These are phyloP conservation scores for Meira nashicola DNA, from an alignment of 1,284 basidiomycete genomes.

Conservation along the genomic window DNA sequence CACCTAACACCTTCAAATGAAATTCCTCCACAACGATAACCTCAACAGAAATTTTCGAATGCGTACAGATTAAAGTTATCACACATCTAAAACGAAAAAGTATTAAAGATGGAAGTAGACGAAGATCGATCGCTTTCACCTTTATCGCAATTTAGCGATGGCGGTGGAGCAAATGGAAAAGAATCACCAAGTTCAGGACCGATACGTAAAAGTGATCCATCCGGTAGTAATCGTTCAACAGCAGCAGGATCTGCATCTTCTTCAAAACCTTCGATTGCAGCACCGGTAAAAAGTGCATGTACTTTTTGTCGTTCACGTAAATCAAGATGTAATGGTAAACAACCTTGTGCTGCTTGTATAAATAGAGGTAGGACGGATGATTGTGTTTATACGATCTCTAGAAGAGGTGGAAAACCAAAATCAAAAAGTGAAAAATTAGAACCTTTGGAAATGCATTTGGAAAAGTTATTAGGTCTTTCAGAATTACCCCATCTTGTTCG, in stretches of 20 bases:
- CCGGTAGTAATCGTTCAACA: no score
- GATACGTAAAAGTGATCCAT: no score
- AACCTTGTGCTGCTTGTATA: conserved; percentile 40
- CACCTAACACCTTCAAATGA: no score
- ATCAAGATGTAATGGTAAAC: conserved; percentile 45
- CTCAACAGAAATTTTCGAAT: no score
- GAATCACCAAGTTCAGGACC: no score
- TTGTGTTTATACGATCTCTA: conserved; percentile 41
- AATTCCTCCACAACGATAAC: no score
- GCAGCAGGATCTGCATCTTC: not conserved
- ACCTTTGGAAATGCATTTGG: conserved; percentile 34
- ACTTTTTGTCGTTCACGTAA: conserved; percentile 39
- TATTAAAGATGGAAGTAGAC: no score
- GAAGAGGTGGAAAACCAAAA: conserved; percentile 47
- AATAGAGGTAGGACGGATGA: conserved; percentile 33
- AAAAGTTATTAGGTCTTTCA: conserved; percentile 38
- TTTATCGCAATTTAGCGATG: no score
- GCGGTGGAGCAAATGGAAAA: no score
- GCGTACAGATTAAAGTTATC: no score
- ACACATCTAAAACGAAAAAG: no score
- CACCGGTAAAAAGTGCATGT: conserved; percentile 39
- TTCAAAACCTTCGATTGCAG: conserved; percentile 30
- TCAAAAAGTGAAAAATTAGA: conserved; percentile 21
- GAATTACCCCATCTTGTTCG: conserved; percentile 37
- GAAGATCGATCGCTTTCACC: no score